phyloP scores from a whole-genome alignment of 106 monocot species.

The Chionographis japonica region DNA sequence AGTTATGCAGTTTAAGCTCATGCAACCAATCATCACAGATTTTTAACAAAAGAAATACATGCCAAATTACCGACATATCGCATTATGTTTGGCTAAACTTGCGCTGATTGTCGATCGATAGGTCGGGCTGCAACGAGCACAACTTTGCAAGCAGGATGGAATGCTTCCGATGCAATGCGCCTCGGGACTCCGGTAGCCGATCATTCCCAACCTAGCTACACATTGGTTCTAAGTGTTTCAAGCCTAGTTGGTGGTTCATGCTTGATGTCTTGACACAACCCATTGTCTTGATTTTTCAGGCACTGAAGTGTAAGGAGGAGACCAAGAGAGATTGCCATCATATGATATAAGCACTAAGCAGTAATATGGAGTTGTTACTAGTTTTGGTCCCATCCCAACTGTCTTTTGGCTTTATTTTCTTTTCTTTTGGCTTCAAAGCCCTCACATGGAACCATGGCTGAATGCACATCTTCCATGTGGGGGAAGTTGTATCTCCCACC shows the following conservation, averaged over 20 bases:
- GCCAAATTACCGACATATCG: no score
- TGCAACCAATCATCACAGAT: no score
- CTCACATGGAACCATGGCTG: no score
- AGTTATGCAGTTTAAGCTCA: not conserved
- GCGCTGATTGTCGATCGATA: conserved; percentile 1
- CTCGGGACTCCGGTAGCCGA: conserved; percentile 50
- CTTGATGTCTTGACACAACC: not conserved
- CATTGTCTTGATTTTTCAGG: conserved; percentile 1
- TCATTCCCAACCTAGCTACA: not conserved
- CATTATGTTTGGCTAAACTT: not conserved
- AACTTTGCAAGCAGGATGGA: conserved; percentile 84
- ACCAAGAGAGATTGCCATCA: not conserved
- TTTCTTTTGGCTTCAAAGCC: no score
- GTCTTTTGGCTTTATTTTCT: no score
- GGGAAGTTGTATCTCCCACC: no score
- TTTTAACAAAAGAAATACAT: no score
- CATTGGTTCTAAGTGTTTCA: not conserved
- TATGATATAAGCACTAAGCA: not conserved
- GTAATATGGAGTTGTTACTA: not conserved
- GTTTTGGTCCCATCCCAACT: no score
- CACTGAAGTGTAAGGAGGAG: conserved; percentile 18
- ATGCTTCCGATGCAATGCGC: conserved; percentile 74
- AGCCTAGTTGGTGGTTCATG: not conserved
- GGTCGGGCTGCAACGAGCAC: conserved; percentile 79
- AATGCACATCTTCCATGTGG: no score